Base-by-base conservation (phyloP, 768 basidiomycete species). In the Hemileccinum rubropunctum region DNA sequence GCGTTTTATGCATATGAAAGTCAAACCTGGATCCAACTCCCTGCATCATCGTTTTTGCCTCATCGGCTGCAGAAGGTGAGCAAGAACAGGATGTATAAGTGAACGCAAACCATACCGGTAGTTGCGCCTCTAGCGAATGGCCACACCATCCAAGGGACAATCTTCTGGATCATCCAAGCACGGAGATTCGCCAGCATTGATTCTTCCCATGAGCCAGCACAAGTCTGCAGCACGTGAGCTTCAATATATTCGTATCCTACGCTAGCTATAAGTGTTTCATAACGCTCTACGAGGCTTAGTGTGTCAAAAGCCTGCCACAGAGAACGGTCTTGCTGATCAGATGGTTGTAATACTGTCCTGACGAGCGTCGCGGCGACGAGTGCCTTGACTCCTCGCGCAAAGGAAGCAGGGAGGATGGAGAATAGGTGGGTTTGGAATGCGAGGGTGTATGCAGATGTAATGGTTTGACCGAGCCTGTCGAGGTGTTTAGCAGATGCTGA, bases 241-340 rank as follows among this genome's bases (percentile, higher is more conserved):
- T 94, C 91, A 53, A 99, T 94, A 57, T 84, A 81, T 60, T 89
- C 87, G 56, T 93, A 92, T 26, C 91, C 89, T 4, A 94, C 86
- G 43, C 82, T 83, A 17, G 88, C 83, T 26, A 98, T 81, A 50
- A 93, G 79, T 7, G 82, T 80, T 60, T 95, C 92, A 61, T 88
- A 92, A 26, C 91, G 83, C 53, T 91, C 88, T 23, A 89, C 74
- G 9, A 95, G 72, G 4, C 88, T 89, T 0, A 95, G 78, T 1
- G 71, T 70, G 48, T 86, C 86, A 52, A 90, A 83, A 2, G 81
- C 70, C 17, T 71, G 68, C 84, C 86, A 84, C 30, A 86, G 62
- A 14, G 60, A 23, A 11, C 58, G 48, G 33, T 75, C 69, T 23
- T 59, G 67, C 2, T 70, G 65, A 15, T 66, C 63, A 7, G 63